Percentiles rank a stretch among this genome's conserved stretches.
Evolutionary conservation across 805 yeast genomes (phyloP).

Genomic region (Spathaspora hagerdaliae): DNA sequence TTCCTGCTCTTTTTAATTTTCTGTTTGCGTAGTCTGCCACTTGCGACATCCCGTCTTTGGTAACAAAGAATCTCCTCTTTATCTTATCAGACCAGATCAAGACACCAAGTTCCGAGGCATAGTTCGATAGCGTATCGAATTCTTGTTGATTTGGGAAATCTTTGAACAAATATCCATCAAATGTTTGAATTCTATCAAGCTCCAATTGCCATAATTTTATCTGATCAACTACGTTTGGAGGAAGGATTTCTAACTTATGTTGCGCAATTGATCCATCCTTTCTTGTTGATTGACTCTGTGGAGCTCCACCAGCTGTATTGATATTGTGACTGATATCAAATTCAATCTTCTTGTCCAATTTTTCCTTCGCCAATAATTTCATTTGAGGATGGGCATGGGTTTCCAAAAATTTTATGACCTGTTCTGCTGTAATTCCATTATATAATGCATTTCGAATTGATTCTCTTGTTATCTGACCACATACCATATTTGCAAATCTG

Average conservation of each 20-base stretch:
- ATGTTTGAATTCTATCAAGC: slow-evolving; percentile 83
- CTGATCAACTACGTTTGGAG: slow-evolving; percentile 97
- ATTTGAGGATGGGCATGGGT: slow-evolving; percentile 94
- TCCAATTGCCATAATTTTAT: slow-evolving; percentile 95
- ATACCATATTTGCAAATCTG: slow-evolving; percentile 86
- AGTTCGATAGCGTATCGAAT: slow-evolving; percentile 63
- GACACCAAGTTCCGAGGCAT: slow-evolving; percentile 90
- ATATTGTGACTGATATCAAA: slow-evolving; percentile 50
- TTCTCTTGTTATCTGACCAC: slow-evolving; percentile 91
- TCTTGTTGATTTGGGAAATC: slow-evolving; percentile 80
- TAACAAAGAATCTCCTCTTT: slow-evolving; percentile 76
- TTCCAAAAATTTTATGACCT: slow-evolving; percentile 82
- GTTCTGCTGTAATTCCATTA: slow-evolving; percentile 94
- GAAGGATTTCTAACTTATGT: slow-evolving; percentile 61
- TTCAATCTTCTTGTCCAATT: slow-evolving; percentile 61
- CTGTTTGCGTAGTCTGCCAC: slow-evolving; percentile 89
- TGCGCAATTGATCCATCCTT: slow-evolving; percentile 30
- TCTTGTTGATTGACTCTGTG: slow-evolving; percentile 23
- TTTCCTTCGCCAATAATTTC: slow-evolving; percentile 69
- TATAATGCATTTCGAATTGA: slow-evolving; percentile 78
- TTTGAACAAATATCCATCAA: slow-evolving; percentile 81
- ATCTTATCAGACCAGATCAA: slow-evolving; percentile 78
- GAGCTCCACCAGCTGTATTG: slow-evolving; percentile 42
- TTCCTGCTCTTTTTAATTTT: slow-evolving; percentile 17
- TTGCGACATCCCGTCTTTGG: slow-evolving; percentile 80